These are phyloP conservation scores for Austroboletus eburneus DNA, from an alignment of 768 basidiomycete genomes.

Conservation along the genomic window DNA sequence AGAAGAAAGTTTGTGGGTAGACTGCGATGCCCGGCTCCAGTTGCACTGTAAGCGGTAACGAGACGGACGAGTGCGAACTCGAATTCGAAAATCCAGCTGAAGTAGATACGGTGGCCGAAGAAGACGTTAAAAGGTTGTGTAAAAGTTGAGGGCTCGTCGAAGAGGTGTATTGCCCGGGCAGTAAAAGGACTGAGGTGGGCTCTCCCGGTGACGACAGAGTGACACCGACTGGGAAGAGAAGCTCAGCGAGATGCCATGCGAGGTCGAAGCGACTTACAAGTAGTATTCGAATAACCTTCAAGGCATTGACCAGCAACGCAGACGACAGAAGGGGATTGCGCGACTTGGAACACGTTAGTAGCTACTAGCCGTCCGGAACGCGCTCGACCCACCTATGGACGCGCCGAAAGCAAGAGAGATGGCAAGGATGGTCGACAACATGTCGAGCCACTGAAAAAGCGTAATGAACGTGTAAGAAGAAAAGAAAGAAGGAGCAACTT, in stretches of 20 bases:
- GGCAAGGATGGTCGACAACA: constrained; percentile 39
- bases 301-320: constrained; percentile 90
- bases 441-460: constrained; percentile 28
- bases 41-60: constrained; percentile 64
- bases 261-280: constrained; percentile 42
- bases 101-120: constrained; percentile 53
- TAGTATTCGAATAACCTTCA: constrained; percentile 71
- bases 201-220: constrained; percentile 54
- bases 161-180: constrained; percentile 74
- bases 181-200: constrained; percentile 53
- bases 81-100: constrained; percentile 63
- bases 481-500: constrained; percentile 19
- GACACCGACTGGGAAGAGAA: constrained; percentile 56
- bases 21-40: constrained; percentile 64
- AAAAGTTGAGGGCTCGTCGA: constrained; percentile 70
- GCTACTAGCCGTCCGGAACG: neutral
- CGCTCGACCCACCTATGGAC: constrained; percentile 34
- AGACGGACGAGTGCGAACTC: constrained; percentile 38
- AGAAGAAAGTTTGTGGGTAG: constrained; percentile 61
- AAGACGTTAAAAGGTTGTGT: constrained; percentile 60
- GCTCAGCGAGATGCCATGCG: constrained; percentile 1
- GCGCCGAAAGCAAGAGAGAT: constrained; percentile 35
- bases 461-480: constrained; percentile 18
- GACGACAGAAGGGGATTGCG: constrained; percentile 60
- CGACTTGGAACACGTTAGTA: constrained; percentile 34